Base-by-base conservation (phyloP, 768 basidiomycete genomes). In the Boletus rex-veris region DNA sequence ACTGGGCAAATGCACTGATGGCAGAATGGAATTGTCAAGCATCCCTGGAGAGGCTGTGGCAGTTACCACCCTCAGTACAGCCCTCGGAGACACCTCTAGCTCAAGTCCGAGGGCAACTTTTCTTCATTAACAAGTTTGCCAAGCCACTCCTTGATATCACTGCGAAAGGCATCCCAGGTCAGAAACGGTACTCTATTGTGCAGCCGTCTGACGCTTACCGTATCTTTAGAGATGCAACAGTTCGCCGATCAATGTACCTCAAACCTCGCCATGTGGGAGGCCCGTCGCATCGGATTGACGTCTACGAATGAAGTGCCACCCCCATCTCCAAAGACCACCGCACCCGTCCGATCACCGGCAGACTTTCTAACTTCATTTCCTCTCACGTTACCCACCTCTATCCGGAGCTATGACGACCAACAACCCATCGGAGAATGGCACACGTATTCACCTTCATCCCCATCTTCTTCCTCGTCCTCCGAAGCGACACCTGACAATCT, bases 11-110 rank as follows among this genome's bases (percentile, higher is more conserved):
- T 14, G 93, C 91, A 3, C 72, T 99, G 37, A 82, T 88, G 72
- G 78, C 85, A 50, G 97, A 99, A 73, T 98, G 97, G 97, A 78
- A 82, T 8, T 83, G 83, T 11, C 97, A 99, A 70, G 89, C 92
- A 2, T 75, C 79, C n/a, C 79, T 98, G 5, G 97, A 99, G 69
- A 79, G 82, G 57, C 80, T 84, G 50, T 82, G 92, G 50, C 79
- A 84, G 35, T 75, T 98, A 30, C 85, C 87, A 28, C 72, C 78
- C 8, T 77, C 80, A 3, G 77, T 84, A n/a, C 68, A 67, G 38
- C 72, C 71, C 38, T 73, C 77, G 28, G 78, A 78, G 31, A 75
- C 72, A 26, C 75, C 82, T 7, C 65, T 87, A 3, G 79, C 80
- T 42, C 88, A 90, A 70, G 92, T 89, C 26, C 78, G 82, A 57